Percentiles rank a stretch among this genome's conserved stretches.
These are phyloP conservation scores for Volutella citrinella DNA, from an alignment of 2,329 filamentous ascomycete species.

Conservation along the genomic window DNA sequence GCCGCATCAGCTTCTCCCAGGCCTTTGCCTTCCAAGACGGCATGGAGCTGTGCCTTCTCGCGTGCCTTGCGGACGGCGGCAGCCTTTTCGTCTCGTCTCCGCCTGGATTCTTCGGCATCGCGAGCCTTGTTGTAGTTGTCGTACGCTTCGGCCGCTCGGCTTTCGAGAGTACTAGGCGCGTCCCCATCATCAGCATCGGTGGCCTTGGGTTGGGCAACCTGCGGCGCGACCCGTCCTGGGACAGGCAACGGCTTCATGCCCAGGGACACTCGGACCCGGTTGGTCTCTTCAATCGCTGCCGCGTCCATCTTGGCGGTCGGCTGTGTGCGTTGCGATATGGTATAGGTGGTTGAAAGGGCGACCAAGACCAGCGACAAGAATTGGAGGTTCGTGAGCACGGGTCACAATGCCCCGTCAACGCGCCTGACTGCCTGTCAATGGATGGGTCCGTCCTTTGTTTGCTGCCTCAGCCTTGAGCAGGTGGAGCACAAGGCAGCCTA, in stretches of 20 bases:
- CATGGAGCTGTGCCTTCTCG: slow-evolving; percentile 74
- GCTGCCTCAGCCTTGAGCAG: no score
- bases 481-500: no score
- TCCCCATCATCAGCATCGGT: slow-evolving; percentile 62
- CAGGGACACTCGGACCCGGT: slow-evolving; percentile 84
- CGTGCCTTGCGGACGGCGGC: slow-evolving; percentile 83
- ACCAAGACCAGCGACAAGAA: slow-evolving; percentile 7
- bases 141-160: slow-evolving; percentile 67
- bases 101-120: slow-evolving; percentile 74
- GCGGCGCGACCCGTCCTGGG: slow-evolving; percentile 55
- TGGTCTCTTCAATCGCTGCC: slow-evolving; percentile 86
- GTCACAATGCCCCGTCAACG: no score
- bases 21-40: slow-evolving; percentile 76
- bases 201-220: slow-evolving; percentile 47
- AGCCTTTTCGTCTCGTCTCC: slow-evolving; percentile 74
- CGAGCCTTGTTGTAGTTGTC: slow-evolving; percentile 67
- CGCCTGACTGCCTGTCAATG: no score
- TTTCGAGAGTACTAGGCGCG: slow-evolving; percentile 78
- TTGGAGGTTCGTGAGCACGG: slow-evolving; percentile 14
- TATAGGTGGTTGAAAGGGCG: slow-evolving; percentile 2
- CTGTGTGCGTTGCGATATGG: slow-evolving; percentile 1
- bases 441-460: no score
- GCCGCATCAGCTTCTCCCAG: slow-evolving; percentile 72
- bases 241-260: slow-evolving; percentile 88
- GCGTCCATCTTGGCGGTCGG: slow-evolving; percentile 50